Evolutionary conservation across 2,329 filamentous ascomycete genomes (phyloP), one percentile per base, ranked within the genome.

Genomic region (Neonectria hederae): DNA sequence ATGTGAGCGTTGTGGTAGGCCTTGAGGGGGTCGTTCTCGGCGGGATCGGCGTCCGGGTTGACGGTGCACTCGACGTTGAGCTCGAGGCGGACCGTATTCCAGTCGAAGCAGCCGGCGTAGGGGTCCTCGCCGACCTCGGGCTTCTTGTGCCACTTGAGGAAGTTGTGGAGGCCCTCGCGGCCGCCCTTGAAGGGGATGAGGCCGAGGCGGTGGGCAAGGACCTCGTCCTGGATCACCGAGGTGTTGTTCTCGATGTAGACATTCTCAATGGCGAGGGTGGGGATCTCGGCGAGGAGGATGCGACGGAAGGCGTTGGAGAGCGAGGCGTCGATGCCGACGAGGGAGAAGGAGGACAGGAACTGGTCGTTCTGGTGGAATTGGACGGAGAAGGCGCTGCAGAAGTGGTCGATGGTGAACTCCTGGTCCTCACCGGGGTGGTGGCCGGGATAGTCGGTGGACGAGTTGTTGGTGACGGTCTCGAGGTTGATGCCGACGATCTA

Each of bases 221-320:
- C 95, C 83, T 99, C 96, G 77, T 99, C 96, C 79, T 98, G 95
- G 75, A 99, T 96, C 38, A 99, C 94, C 5, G 93, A 97, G 54
- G 95, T 98, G 84, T 99, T 99, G 84, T 97, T 97, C 77, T 93
- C 88, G 69, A 98, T 90, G 82, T 92, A 99, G 77, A 97, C 93
- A 67, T 89, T 90, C 84, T 99, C 96, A 75, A 99, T 94, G 71
- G 97, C 96, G 49, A 99, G 87, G 2, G 94, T 96, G 19, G 95
- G 94, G 57, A 99, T 92, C 83, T 99, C 97, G 71, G 95, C 88
- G 79, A 99, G 91, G 74, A 98, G 87, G 74, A 98, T 98, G 74
- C 96, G 93, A 65, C 96, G 94, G 84, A 98, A 97, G 76, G 97
- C 96, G 79, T 99, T 99, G 76, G 96, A 93, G 77, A 99, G 89